Evolutionary conservation across 768 basidiomycete species (phyloP).

Genomic region (Agrocybe praecox): DNA sequence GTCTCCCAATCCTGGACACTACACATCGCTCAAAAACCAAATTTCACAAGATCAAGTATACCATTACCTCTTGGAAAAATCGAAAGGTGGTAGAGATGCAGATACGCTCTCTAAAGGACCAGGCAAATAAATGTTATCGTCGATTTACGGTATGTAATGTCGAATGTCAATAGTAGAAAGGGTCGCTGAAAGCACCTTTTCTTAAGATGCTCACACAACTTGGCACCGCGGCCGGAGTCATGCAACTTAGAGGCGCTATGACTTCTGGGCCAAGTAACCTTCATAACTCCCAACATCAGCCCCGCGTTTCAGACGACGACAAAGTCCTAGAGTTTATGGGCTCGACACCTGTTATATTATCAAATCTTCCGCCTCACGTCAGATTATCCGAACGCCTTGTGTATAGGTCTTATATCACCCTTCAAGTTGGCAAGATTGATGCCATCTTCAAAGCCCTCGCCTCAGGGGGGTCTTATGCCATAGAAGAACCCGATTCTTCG

Average conservation of each 20-base stretch:
- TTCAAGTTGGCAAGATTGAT: neutral
- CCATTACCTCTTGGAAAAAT: neutral
- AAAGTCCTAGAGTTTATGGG: neutral
- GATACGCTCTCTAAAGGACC: neutral
- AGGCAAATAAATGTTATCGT: neutral
- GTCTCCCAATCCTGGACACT: neutral
- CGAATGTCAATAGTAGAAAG: neutral
- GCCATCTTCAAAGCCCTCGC: neutral
- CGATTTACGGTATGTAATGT: neutral
- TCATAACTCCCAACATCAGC: too few relatives aligned
- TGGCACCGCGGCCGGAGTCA: neutral
- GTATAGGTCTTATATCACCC: neutral
- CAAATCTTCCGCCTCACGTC: neutral
- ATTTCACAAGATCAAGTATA: neutral
- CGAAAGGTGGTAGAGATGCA: neutral
- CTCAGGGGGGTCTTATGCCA: neutral
- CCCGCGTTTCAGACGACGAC: neutral
- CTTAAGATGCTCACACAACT: neutral
- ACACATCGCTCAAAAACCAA: neutral
- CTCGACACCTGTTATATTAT: neutral
- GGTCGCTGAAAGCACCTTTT: neutral
- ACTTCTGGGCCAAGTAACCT: too few relatives aligned
- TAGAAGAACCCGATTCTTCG: neutral
- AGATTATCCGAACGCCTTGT: neutral
- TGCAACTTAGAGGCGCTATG: neutral